phyloP scores from a whole-genome alignment of 2,329 filamentous ascomycete genomes.

The Teratosphaeriaceae sp. region DNA sequence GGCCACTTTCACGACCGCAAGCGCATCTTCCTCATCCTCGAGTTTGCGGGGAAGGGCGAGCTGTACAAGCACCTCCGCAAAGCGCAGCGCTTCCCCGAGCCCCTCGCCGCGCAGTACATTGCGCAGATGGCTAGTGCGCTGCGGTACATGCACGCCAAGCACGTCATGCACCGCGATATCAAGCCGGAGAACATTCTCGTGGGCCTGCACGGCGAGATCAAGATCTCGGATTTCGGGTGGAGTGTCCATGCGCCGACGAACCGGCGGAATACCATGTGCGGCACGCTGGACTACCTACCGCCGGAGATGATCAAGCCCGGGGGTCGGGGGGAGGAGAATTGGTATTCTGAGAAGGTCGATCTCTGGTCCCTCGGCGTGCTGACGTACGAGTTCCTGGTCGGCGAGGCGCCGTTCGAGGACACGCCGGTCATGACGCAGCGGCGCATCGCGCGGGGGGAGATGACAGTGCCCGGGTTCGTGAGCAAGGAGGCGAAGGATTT shows the following conservation, averaged over 20 bases:
- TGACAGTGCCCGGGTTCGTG: conserved; percentile 86
- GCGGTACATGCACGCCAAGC: conserved; percentile 89
- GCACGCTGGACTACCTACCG: conserved; percentile 92
- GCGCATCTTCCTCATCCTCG: conserved; percentile 78
- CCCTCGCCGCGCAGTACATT: conserved; percentile 80
- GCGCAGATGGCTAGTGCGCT: conserved; percentile 87
- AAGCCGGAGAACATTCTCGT: conserved; percentile 97
- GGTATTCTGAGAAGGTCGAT: conserved; percentile 92
- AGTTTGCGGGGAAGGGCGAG: conserved; percentile 80
- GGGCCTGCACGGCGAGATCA: conserved; percentile 95
- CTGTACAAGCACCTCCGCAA: conserved; percentile 79
- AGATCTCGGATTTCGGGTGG: conserved; percentile 98
- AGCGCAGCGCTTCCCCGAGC: conserved; percentile 74
- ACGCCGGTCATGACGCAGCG: conserved; percentile 90
- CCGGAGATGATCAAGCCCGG: conserved; percentile 96
- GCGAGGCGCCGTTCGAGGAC: conserved; percentile 95
- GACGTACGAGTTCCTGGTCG: conserved; percentile 93
- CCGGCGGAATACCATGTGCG: conserved; percentile 89
- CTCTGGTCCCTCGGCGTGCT: conserved; percentile 92
- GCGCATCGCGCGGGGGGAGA: conserved; percentile 81
- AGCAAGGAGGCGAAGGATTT: conserved; percentile 85
- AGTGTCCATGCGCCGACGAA: conserved; percentile 96
- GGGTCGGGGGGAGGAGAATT: conserved; percentile 71
- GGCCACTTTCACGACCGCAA: conserved; percentile 87
- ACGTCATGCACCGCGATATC: conserved; percentile 95